Evolutionary conservation across 2,329 filamentous ascomycete genomes (phyloP), one percentile per base, ranked within the genome.

Genomic region (Leptoxyphium fumago): DNA sequence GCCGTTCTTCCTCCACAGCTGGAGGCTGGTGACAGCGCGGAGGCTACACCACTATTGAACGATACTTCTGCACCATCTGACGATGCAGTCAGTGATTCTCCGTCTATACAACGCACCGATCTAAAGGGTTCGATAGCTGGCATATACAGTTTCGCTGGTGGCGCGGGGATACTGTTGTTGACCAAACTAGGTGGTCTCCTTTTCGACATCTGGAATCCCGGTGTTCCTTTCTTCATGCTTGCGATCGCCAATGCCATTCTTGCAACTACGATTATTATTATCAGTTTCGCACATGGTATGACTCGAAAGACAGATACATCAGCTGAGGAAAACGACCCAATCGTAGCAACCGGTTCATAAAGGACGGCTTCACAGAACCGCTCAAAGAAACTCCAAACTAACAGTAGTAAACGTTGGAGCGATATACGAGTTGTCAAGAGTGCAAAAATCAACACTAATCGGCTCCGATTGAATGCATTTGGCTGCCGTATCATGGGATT

Each of bases 81-180:
- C 28, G 29, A 30, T 13, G 28, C 18, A 3, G 28, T 34, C 11
- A 11, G 10, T 39, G 21, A 15, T 10, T 26, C 42, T 13, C 5
- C 29, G 2, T 28, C 43, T 10, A 47, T 49, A 15, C 55, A 54
- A 39, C 52, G 56, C 7, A 47, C 69, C n/a, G 65, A 75, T 39
- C 74, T 96, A 43, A 96, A 96, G 66, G 91, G 91, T 10, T 89
- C 85, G 11, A 91, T 98, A 52, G 89, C 91, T 0, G 91, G 91
- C 2, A 81, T 95, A 1, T 98, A 98, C 63, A 93, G 84, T 43
- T 76, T 94, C 49, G 87, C 82, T 45, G 91, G 91, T 10, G 91
- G 89, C 11, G 82, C 79, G 1, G 91, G 88, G 0, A 98, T 98
- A 43, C 63, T 98, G 44, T 64, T 96, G 5, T 72, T 98, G 13